Conservation (phyloP, 1,284 basidiomycete genomes). For the Papiliotrema fonsecae region DNA sequence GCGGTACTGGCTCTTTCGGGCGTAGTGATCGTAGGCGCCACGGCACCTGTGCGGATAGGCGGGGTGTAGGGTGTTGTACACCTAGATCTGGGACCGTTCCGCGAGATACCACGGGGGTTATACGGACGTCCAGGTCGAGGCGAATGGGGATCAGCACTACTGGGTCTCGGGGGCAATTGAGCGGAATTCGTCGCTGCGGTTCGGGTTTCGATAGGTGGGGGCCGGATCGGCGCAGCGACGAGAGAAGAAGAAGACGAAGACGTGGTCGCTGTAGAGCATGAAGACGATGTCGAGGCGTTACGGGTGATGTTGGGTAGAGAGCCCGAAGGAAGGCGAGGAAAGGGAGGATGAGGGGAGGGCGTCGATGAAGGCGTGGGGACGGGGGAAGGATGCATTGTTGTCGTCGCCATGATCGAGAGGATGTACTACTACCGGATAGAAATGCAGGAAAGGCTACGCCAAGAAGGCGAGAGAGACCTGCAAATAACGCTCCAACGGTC, state of each 20-base stretch:
- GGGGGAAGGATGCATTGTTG: constrained; percentile 2
- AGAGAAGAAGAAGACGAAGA: constrained; percentile 40
- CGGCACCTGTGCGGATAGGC: neutral
- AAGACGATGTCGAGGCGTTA: constrained; percentile 40
- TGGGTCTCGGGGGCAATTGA: constrained; percentile 16
- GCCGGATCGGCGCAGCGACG: constrained; percentile 45
- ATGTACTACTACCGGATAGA: too few relatives aligned
- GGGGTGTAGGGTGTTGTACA: neutral
- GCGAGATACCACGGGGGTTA: neutral
- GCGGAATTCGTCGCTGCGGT: constrained; percentile 39
- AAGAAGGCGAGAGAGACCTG: too few relatives aligned
- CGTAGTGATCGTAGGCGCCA: neutral
- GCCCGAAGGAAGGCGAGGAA: neutral
- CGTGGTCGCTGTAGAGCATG: constrained; percentile 33
- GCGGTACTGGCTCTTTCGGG: neutral
- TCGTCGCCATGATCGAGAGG: constrained; percentile 1
- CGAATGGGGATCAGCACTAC: too few relatives aligned
- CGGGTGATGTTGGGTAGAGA: constrained; percentile 18
- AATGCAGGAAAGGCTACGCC: too few relatives aligned
- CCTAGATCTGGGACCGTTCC: constrained; percentile 6
- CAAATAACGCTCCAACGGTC: too few relatives aligned
- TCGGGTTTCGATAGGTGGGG: constrained; percentile 41
- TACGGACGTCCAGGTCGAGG: too few relatives aligned
- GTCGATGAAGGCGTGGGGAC: neutral
- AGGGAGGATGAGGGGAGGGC: constrained; percentile 1